Conservation (phyloP, 148 eudicot species). For the Cornus florida region DNA sequence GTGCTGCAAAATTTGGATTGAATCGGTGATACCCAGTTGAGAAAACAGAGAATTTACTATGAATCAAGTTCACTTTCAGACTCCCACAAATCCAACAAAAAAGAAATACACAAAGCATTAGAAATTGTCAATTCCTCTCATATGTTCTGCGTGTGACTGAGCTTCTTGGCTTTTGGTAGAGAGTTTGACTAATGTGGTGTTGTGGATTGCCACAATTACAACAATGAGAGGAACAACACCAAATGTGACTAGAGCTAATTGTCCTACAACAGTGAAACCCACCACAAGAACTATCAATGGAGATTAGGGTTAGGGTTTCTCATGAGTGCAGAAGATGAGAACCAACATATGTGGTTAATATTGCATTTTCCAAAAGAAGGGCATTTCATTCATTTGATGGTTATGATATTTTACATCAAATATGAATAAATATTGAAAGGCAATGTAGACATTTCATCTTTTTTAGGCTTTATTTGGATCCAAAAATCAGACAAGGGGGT, state of each 20-base stretch:
- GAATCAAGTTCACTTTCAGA: too few species aligned
- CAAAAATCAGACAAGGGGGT: too few species aligned
- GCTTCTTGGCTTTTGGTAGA: slow-evolving; percentile 84
- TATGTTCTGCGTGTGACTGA: slow-evolving; percentile 97
- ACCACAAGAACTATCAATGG: slow-evolving; percentile 41
- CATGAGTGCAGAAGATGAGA: too few species aligned
- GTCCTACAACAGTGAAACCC: slow-evolving; percentile 99
- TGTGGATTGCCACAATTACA: slow-evolving; percentile 78
- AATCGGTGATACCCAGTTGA: slow-evolving; percentile 21
- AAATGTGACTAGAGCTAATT: slow-evolving; percentile 86
- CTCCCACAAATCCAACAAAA: not conserved
- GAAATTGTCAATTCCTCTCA: slow-evolving; percentile 12
- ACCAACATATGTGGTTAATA: too few species aligned
- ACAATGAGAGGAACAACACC: slow-evolving; percentile 96
- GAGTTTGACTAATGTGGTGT: slow-evolving; percentile 68
- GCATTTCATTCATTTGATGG: too few species aligned
- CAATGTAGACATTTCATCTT: too few species aligned
- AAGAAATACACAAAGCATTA: not conserved
- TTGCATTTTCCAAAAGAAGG: too few species aligned
- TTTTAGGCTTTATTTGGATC: too few species aligned
- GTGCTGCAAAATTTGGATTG: slow-evolving; percentile 40
- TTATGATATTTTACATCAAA: too few species aligned
- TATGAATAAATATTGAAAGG: too few species aligned
- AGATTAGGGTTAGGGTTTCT: too few species aligned
- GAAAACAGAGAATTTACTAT: not conserved